Percentiles rank a stretch among this genome's conserved stretches.
phyloP scores from a whole-genome alignment of 768 basidiomycete species.

The Nidularia pulvinata region DNA sequence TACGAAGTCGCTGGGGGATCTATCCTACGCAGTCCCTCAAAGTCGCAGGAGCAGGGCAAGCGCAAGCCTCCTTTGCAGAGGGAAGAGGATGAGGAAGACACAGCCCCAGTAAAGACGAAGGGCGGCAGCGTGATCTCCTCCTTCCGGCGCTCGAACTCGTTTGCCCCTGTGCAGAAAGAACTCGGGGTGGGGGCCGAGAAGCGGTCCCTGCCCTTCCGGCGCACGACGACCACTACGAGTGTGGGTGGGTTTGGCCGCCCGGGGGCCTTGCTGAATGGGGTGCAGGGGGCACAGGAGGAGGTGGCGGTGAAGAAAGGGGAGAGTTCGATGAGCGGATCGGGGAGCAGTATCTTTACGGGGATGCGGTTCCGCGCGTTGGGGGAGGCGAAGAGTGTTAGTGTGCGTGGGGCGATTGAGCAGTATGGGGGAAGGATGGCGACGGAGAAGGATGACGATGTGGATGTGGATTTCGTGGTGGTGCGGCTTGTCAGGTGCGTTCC shows the following conservation, averaged over 20 bases:
- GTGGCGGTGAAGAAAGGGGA: constrained; percentile 8
- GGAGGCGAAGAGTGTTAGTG: constrained; percentile 59
- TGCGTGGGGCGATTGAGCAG: constrained; percentile 59
- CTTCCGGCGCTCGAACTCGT: constrained; percentile 67
- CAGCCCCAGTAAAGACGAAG: constrained; percentile 9
- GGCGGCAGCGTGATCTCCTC: constrained; percentile 49
- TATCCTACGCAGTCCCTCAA: constrained; percentile 63
- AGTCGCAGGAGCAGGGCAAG: constrained; percentile 17
- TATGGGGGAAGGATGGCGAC: constrained; percentile 52
- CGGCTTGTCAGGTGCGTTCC: constrained; percentile 66
- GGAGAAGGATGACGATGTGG: constrained; percentile 47
- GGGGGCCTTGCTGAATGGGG: neutral
- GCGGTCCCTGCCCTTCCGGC: constrained; percentile 44
- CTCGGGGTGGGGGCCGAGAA: constrained; percentile 9
- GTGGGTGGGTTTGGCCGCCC: neutral
- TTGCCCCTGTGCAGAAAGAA: constrained; percentile 37
- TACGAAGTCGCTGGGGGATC: constrained; percentile 60
- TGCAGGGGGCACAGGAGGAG: too few species aligned
- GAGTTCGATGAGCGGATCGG: constrained; percentile 12
- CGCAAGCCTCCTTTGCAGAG: neutral
- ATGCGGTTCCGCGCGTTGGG: constrained; percentile 60
- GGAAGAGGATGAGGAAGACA: constrained; percentile 1
- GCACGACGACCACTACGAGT: constrained; percentile 26
- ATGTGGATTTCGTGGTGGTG: constrained; percentile 69
- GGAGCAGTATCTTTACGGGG: constrained; percentile 48